Evolutionary conservation across 139 green algal genomes (phyloP), one percentile per base, ranked within the genome.

Genomic region (Chlorella sp.): DNA sequence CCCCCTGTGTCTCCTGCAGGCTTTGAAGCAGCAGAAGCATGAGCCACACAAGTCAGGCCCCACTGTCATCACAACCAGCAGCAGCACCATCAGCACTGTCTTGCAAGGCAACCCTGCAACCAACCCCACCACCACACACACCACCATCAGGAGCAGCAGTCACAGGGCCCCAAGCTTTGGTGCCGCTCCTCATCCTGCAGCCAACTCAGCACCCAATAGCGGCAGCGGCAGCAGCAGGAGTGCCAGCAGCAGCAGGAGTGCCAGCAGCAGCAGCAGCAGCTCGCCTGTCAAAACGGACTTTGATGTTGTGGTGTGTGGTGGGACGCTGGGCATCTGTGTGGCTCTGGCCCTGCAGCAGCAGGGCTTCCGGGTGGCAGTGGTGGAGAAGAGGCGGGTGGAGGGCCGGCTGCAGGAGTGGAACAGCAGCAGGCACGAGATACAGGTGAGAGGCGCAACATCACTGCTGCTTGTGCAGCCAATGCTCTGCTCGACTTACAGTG

Each of bases 271-370:
- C n/a, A n/a, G n/a, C n/a, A n/a, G n/a, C n/a, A n/a, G n/a, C n/a
- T n/a, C n/a, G n/a, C n/a, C n/a, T n/a, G n/a, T 17, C 42, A 17
- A 10, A 64, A 26, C 77, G 31, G 86, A 89, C 31, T 92, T 81
- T 65, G 92, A 97, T 75, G 92, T 96, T 27, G 78, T 80, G 0
- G 85, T 97, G 30, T 91, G 82, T 42, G 93, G 93, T 17, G 93
- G 93, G 31, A 97, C 91, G 1, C 83, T 97, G 34, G 93, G 93
- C 27, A 79, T 97, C 20, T 85, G 96, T 36, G 24, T 96, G 17
- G 93, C 91, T 0, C 60, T 80, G 3, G 83, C 87, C 34, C 80
- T 97, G 61, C 88, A 93, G 78, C 6, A 49, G 30, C 14, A 31
- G 61, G 23, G 27, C 35, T 24, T 29, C 60, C 77, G 62, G 3